Evolutionary conservation across 2,329 filamentous ascomycete genomes (phyloP), one percentile per base, ranked within the genome.

Genomic region (Didymella pomorum): DNA sequence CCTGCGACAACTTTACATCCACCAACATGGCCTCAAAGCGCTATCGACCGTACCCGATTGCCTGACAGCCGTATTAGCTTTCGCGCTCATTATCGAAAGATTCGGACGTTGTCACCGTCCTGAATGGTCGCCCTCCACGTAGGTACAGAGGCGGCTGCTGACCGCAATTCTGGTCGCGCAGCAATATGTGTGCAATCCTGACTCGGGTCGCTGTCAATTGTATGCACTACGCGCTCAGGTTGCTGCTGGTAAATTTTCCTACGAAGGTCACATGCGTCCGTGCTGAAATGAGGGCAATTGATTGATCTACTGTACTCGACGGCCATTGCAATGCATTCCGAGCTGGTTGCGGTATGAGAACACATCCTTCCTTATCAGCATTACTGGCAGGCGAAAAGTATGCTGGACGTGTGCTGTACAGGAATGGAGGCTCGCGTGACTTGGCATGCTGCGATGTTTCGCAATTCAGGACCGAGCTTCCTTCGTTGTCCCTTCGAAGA

Each of bases 321-420:
- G 43, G 35, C 12, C 18, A 37, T 39, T 11, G 5, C 25, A 46
- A 21, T 47, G 26, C 56, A 58, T 58, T 58, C 51, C 51, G 20
- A 35, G 21, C 16, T 18, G n/a, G 8, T 37, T 10, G 21, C 21
- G 42, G 54, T 35, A 47, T 47, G 42, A 12, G 35, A 50, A n/a
- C 14, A 10, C 25, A 5, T 23, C 25, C 10, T 14, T 14, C 41
- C 21, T 33, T 37, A 14, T 23, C 43, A 11, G 28, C 26, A 37
- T 12, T 6, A 7, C 33, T 21, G 7, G 10, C 18, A 16, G 11
- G 54, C 47, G 41, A 25, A 51, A 16, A 42, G 9, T 26, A 10
- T 29, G 16, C 25, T 20, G 14, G 29, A 20, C 18, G 26, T 20
- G 18, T 42, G 39, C 41, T 46, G 42, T 20, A 26, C 10, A 54